Evolutionary conservation across 345 rosid genomes (phyloP).

Genomic region (Eutrema heterophyllum): DNA sequence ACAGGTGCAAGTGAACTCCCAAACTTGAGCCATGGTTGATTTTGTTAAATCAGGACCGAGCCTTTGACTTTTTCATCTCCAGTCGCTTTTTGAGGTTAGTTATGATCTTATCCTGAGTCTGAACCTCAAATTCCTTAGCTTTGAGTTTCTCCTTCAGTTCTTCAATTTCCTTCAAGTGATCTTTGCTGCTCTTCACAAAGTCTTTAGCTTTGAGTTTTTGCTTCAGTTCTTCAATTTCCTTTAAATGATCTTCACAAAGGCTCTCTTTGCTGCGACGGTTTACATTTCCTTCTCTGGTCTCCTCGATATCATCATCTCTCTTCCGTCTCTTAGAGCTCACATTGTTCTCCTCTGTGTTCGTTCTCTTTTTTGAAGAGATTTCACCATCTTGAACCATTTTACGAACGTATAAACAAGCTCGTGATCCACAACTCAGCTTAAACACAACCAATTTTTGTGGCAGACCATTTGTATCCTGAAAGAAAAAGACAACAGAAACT

Average conservation of each 20-base stretch:
- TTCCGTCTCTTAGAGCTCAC: conserved; percentile 37
- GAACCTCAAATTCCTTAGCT: conserved; percentile 33
- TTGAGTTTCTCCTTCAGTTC: conserved; percentile 34
- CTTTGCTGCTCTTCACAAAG: conserved; percentile 30
- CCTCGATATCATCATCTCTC: conserved; percentile 14
- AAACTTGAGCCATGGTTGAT: background rate
- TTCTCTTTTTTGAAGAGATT: conserved; percentile 35
- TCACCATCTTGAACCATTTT: conserved; percentile 36
- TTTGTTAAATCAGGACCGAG: background rate
- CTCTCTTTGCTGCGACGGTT: background rate
- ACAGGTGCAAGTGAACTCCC: background rate
- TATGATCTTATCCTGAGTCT: conserved; percentile 46
- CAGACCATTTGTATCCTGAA: conserved; percentile 62
- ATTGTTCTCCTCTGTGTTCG: conserved; percentile 33
- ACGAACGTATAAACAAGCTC: conserved; percentile 48
- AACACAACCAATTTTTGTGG: conserved; percentile 51
- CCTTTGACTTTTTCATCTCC: conserved; percentile 5
- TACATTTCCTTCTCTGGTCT: conserved; percentile 7
- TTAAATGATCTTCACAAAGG: conserved; percentile 4
- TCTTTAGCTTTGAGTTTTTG: conserved; percentile 14
- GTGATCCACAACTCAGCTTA: conserved; percentile 32
- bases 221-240: conserved; percentile 20
- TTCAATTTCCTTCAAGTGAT: conserved; percentile 18
- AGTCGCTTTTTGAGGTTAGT: conserved; percentile 34
- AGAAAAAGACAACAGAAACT: background rate